A percentile compares a stretch with the other conserved stretches of the same genome.
Evolutionary conservation across 495 filamentous ascomycete genomes (phyloP).

Genomic region (Aspergillus avenaceus): DNA sequence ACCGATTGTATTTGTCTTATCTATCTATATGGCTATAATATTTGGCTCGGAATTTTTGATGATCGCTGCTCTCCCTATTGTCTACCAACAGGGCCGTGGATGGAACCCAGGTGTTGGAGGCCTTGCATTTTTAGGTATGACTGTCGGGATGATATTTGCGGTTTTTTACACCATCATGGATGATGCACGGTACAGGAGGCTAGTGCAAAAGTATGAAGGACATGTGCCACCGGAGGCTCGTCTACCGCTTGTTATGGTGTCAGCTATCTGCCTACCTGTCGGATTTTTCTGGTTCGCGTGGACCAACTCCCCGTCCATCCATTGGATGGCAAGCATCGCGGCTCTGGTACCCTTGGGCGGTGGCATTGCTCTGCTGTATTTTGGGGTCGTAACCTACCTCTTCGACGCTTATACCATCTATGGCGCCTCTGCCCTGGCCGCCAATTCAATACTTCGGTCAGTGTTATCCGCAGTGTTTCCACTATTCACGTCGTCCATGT

Average conservation of each 20-base stretch:
- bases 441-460: background rate
- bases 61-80: background rate
- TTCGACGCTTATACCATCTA: slow-evolving; percentile 27
- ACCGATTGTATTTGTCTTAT: slow-evolving; percentile 51
- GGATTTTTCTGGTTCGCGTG: background rate
- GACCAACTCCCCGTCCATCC: background rate
- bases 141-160: background rate
- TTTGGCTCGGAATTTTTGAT: background rate
- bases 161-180: background rate
- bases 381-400: background rate
- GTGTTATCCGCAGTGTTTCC: slow-evolving; percentile 31
- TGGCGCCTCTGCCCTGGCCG: slow-evolving; percentile 7
- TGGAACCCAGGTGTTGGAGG: background rate
- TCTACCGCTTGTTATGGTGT: background rate
- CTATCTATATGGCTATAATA: slow-evolving; percentile 8
- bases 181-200: background rate
- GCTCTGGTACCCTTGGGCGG: background rate
- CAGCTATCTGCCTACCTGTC: background rate
- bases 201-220: background rate
- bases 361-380: background rate
- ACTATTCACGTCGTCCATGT: slow-evolving; percentile 67
- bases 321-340: background rate
- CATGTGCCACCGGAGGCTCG: background rate
- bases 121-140: background rate
- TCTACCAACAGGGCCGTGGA: background rate